Evolutionary conservation across 106 monocot genomes (phyloP).

Genomic region (Hemerocallis citrina): DNA sequence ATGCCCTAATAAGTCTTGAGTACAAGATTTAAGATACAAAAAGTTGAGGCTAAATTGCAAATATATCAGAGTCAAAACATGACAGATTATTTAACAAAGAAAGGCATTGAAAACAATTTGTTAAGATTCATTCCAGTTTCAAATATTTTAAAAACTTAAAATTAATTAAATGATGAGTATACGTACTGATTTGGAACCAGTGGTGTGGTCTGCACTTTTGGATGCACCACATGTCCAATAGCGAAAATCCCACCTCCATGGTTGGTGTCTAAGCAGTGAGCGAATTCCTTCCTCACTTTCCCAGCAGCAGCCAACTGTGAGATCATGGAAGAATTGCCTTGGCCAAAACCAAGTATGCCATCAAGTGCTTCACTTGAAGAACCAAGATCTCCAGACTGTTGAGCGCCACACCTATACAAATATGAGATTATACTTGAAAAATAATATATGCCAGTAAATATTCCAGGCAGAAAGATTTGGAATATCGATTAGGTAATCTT

Average conservation of each 20-base stretch:
- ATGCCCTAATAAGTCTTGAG: slow-evolving; percentile 1
- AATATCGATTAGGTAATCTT: no score
- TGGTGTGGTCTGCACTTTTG: slow-evolving; percentile 81
- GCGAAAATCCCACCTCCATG: slow-evolving; percentile 94
- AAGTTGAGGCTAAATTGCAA: not conserved
- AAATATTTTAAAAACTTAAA: not conserved
- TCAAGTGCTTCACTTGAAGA: slow-evolving; percentile 73
- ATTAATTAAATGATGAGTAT: not conserved
- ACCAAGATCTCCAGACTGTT: slow-evolving; percentile 41
- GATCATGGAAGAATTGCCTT: slow-evolving; percentile 79
- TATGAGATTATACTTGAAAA: slow-evolving; percentile 6
- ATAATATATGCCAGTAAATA: not conserved
- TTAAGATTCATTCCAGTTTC: not conserved
- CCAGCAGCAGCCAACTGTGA: slow-evolving; percentile 74
- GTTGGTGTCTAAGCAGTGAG: slow-evolving; percentile 85
- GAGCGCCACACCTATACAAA: slow-evolving; percentile 8
- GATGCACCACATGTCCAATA: slow-evolving; percentile 84
- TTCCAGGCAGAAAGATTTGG: no score
- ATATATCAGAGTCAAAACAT: not conserved
- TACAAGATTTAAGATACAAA: not conserved
- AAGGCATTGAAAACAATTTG: not conserved
- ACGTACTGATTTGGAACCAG: slow-evolving; percentile 71
- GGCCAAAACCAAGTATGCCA: slow-evolving; percentile 94
- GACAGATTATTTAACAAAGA: not conserved
- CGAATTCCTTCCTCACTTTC: slow-evolving; percentile 81